These are phyloP conservation scores for Heterobasidion parviporum DNA, from an alignment of 1,284 basidiomycete genomes.

Conservation along the genomic window DNA sequence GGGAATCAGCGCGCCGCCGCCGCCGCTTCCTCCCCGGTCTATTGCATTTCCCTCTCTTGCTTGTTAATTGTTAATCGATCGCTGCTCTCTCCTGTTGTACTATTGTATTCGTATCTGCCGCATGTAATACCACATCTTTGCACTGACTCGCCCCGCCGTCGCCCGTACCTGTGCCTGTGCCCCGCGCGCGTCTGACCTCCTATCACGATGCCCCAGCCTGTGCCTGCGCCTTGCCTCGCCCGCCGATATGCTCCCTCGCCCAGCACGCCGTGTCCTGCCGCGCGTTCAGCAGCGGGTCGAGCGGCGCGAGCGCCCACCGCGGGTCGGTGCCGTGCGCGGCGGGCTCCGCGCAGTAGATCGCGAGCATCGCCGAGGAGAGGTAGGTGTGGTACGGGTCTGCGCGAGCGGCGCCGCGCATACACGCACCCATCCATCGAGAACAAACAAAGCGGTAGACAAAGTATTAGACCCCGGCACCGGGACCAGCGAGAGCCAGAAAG, in stretches of 20 bases:
- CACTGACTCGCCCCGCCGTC: no score
- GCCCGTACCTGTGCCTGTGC: no score
- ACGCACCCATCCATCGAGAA: neutral
- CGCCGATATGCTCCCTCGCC: slow-evolving; percentile 43
- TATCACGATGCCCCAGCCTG: neutral
- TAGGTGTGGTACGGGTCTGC: slow-evolving; percentile 89
- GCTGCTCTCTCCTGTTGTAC: no score
- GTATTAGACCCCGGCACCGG: no score
- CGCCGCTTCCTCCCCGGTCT: no score
- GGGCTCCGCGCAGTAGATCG: slow-evolving; percentile 29
- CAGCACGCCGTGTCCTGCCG: slow-evolving; percentile 53
- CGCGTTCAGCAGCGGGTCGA: slow-evolving; percentile 70
- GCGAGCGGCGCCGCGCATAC: neutral
- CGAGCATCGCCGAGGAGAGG: slow-evolving; percentile 73
- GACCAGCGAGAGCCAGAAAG: no score
- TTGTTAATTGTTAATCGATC: no score
- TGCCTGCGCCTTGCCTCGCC: neutral
- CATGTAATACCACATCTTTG: no score
- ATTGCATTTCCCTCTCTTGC: no score
- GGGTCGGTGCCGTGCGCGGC: neutral
- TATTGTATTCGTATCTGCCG: no score
- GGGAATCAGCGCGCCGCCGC: no score
- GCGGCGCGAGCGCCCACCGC: slow-evolving; percentile 43
- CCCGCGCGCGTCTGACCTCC: neutral
- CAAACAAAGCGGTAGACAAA: no score